Conservation (phyloP, 148 eudicot species). For the Fallopia convolvulus region DNA sequence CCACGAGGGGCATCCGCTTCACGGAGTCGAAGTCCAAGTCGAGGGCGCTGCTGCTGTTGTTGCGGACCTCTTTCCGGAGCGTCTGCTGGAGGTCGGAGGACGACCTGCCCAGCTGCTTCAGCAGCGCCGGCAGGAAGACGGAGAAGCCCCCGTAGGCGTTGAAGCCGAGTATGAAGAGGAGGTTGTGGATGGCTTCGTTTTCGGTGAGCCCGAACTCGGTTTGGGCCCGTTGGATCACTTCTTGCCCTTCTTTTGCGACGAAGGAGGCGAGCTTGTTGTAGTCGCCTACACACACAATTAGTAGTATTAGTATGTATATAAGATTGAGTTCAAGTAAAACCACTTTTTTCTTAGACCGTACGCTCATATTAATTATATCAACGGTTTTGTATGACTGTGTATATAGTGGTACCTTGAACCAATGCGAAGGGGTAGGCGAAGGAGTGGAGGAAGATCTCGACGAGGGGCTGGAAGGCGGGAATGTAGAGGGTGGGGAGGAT, state of each 20-base stretch:
- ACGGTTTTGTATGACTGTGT: too few relatives aligned
- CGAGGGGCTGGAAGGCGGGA: constrained; percentile 54
- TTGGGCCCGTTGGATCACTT: constrained; percentile 33
- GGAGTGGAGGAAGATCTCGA: constrained; percentile 75
- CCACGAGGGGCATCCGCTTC: constrained; percentile 43
- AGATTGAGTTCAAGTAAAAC: too few relatives aligned
- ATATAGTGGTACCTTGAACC: constrained; percentile 22
- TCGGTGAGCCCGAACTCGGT: constrained; percentile 47
- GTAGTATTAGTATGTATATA: too few relatives aligned
- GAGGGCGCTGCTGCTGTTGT: constrained; percentile 16
- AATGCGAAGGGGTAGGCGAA: constrained; percentile 61
- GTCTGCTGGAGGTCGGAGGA: constrained; percentile 34
- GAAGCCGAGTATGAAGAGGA: constrained; percentile 66
- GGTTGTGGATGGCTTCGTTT: constrained; percentile 57
- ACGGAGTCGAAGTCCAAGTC: constrained; percentile 32
- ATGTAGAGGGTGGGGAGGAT: constrained; percentile 53
- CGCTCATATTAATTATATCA: too few relatives aligned
- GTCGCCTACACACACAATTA: constrained; percentile 14
- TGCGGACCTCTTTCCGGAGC: constrained; percentile 50
- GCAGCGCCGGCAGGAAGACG: constrained; percentile 34
- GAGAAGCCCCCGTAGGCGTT: constrained; percentile 79
- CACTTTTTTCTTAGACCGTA: too few relatives aligned
- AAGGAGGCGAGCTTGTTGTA: constrained; percentile 54
- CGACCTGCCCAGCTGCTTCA: constrained; percentile 30
- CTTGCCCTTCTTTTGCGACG: constrained; percentile 42